Conservation (phyloP, 495 filamentous ascomycete species). For the Lasiosphaeria miniovina region DNA sequence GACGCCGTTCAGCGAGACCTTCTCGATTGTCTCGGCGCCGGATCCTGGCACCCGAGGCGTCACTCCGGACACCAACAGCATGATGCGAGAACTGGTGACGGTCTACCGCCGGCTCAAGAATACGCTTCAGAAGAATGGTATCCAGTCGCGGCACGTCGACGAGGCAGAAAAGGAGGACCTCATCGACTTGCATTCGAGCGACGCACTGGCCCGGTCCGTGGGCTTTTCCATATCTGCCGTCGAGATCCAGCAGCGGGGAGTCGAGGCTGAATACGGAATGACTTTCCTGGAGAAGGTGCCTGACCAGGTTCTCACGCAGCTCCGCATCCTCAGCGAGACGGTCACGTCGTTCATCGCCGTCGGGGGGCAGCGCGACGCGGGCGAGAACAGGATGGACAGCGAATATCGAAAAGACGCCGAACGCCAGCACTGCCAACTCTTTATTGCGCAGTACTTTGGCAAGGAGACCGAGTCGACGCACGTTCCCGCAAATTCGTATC, state of each 20-base stretch:
- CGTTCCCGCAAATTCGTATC: slow-evolving; percentile 45
- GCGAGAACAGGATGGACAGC: slow-evolving; percentile 56
- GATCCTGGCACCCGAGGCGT: slow-evolving; percentile 18
- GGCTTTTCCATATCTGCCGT: slow-evolving; percentile 86
- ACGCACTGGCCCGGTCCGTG: slow-evolving; percentile 68
- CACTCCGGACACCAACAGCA: slow-evolving; percentile 35
- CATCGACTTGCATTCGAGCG: slow-evolving; percentile 54
- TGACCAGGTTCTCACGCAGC: slow-evolving; percentile 73
- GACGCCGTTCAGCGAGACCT: slow-evolving; percentile 33
- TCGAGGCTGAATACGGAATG: slow-evolving; percentile 69
- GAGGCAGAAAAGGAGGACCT: slow-evolving; percentile 13
- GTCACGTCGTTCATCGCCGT: slow-evolving; percentile 79
- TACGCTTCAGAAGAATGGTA: slow-evolving; percentile 69
- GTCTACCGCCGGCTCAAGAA: slow-evolving; percentile 79
- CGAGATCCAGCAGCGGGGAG: slow-evolving; percentile 89
- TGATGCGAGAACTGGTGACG: slow-evolving; percentile 68
- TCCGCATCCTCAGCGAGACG: slow-evolving; percentile 89
- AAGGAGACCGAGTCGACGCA: slow-evolving; percentile 25
- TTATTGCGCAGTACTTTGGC: slow-evolving; percentile 55
- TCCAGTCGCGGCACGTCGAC: slow-evolving; percentile 47
- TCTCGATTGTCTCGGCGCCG: slow-evolving; percentile 24
- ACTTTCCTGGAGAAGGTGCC: slow-evolving; percentile 84
- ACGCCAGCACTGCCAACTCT: slow-evolving; percentile 73
- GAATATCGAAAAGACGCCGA: slow-evolving; percentile 70
- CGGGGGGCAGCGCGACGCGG: slow-evolving; percentile 59